Evolutionary conservation across 163 green algal species (phyloP), one percentile per base, ranked within the genome.

Genomic region (Chlamydomonas reinhardtii): DNA sequence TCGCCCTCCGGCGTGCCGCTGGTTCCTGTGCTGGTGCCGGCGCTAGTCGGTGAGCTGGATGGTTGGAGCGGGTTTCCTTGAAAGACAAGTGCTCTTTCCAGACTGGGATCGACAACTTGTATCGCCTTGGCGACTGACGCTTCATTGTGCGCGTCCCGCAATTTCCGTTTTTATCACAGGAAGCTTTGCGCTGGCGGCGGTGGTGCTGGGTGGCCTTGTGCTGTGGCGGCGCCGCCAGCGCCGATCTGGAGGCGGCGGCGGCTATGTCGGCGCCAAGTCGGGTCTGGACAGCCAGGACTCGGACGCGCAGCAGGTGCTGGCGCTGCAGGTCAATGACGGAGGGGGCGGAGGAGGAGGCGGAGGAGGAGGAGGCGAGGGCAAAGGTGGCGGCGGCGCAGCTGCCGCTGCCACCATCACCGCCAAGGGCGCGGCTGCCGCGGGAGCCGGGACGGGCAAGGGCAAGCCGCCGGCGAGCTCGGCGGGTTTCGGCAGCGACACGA

Each of bases 181-280:
- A 27, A 73, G 54, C 56, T 2, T 79, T 2, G 14, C 29, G 11
- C 69, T 79, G 52, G 34, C 37, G 32, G 54, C 29, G 25, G 16
- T 39, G 43, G 69, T 66, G 43, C 54, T 86, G 15, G 69, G 70
- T 29, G 69, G 54, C 54, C 35, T 79, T 37, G 34, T 80, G 54
- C 64, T n/a, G 35, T 86, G 70, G 54, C 70, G 80, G 16, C 56
- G 79, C 12, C 32, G 56, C 34, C 79, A 62, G 48, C 31, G 48
- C 25, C 59, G 32, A 22, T 25, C 59, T 64, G 64, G n/a, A n/a
- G n/a, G 16, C 62, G 48, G 48, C 34, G 48, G 43, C 65, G 66
- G 29, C 65, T 37, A 72, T 8, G n/a, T 1, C 31, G 31, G 31
- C 31, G 66, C 14, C 16, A 34, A 22, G 29, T 34, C 29, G 1